These are phyloP conservation scores for Diaporthe batatas DNA, from an alignment of 2,329 filamentous ascomycete species.

Conservation along the genomic window DNA sequence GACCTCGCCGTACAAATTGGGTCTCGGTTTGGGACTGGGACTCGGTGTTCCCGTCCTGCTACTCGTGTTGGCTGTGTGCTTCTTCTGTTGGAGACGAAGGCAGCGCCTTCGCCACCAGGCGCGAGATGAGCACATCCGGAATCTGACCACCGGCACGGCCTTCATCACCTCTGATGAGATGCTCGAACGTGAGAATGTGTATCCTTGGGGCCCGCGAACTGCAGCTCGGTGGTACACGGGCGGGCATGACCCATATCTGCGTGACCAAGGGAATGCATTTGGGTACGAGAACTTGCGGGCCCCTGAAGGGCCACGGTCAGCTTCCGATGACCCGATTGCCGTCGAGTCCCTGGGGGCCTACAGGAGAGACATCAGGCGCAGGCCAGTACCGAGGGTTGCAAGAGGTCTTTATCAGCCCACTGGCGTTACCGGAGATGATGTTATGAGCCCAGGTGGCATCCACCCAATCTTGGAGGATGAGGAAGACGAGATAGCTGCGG, in stretches of 20 bases:
- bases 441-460: constrained; percentile 56
- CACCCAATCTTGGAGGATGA: constrained; percentile 72
- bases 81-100: constrained; percentile 64
- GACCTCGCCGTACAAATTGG: constrained; percentile 58
- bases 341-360: constrained; percentile 44
- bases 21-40: constrained; percentile 75
- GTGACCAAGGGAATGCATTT: constrained; percentile 54
- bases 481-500: constrained; percentile 60
- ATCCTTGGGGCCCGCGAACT: constrained; percentile 49
- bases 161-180: constrained; percentile 57
- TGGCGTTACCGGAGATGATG: constrained; percentile 45
- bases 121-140: constrained; percentile 54
- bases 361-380: constrained; percentile 46
- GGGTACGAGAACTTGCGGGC: constrained; percentile 65
- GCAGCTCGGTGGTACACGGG: constrained; percentile 58
- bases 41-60: constrained; percentile 70
- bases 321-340: constrained; percentile 46
- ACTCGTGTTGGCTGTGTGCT: constrained; percentile 56
- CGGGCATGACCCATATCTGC: constrained; percentile 58
- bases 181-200: constrained; percentile 55
- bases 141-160: constrained; percentile 31
- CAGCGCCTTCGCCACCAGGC: constrained; percentile 53
- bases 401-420: constrained; percentile 55
- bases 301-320: constrained; percentile 49
- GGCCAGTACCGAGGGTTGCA: constrained; percentile 48